Base-by-base conservation (phyloP, 192 early-diverging fungal species). In the Gryganskiella cystojenkinii region DNA sequence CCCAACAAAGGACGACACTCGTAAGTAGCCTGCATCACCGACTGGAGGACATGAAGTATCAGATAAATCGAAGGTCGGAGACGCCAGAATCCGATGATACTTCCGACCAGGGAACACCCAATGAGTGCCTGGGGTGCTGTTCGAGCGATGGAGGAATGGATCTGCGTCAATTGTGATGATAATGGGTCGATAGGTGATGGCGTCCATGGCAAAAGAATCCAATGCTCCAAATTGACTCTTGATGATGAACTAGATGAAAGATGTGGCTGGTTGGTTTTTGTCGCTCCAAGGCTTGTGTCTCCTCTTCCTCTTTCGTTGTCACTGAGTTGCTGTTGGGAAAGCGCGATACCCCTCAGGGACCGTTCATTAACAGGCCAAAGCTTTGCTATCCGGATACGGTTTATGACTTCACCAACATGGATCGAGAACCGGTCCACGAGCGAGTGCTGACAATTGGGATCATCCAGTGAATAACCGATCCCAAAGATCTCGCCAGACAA, bases 391-490 rank as follows among this genome's bases (percentile, higher is more conserved):
- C 61, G 65, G 24, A 78, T 78, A 9, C 66, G 50, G 49, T 52
- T 67, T 40, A 69, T 34, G 4, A 69, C 53, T 19, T 78, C 74
- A 9, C 74, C 74, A 13, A 69, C 13, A 30, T 78, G 50, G 50
- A 78, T 68, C 25, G 74, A 78, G 37, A 78, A 78, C 15, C 61
- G 43, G 27, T 78, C 74, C 13, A 69, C 43, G 13, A 78, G 66
- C 7, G 74, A 58, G 30, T 60, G 43, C 15, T 78, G 74, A 27
- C 50, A 65, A 13, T 34, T 60, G 13, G 71, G 62, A 37, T 65
- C 54, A 11, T 61, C 71, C 53, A 27, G 40, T 20, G 66, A 59
- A 46, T 78, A 78, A 34, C 74, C 74, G 10, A 78, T 44, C 4
- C 74, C 74, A 59, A 78, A 78, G 9, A 78, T 64, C 5, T 61